A percentile compares a stretch with the other conserved stretches of the same genome.
phyloP scores from a whole-genome alignment of 228 moss, liverwort and hornwort genomes.

The Sphagnum magellanicum region DNA sequence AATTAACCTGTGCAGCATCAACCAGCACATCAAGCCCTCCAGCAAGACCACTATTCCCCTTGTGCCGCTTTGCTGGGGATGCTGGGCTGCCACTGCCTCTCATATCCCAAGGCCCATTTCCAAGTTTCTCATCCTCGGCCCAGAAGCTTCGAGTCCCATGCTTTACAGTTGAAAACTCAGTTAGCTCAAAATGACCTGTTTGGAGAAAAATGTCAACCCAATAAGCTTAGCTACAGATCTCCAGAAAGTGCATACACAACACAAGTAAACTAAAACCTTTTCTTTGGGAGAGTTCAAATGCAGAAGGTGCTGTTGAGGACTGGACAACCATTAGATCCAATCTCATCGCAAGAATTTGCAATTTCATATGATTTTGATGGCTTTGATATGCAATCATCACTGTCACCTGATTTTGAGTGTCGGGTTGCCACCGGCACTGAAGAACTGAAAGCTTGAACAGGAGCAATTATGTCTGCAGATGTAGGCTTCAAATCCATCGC shows the following conservation, averaged over 20 bases:
- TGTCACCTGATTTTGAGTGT: no score
- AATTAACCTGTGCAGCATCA: slow-evolving; percentile 70
- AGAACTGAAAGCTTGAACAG: slow-evolving; percentile 2
- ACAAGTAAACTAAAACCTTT: no score
- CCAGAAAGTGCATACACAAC: no score
- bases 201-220: background rate
- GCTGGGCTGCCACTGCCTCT: slow-evolving; percentile 22
- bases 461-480: slow-evolving; percentile 31
- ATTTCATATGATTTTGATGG: no score
- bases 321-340: background rate
- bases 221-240: background rate
- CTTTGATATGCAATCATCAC: no score
- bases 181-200: slow-evolving; percentile 37
- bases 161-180: slow-evolving; percentile 36
- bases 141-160: slow-evolving; percentile 27
- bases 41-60: slow-evolving; percentile 28
- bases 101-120: slow-evolving; percentile 11
- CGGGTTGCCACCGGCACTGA: background rate
- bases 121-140: slow-evolving; percentile 18
- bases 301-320: slow-evolving; percentile 18
- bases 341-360: no score
- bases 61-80: slow-evolving; percentile 26
- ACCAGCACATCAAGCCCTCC: slow-evolving; percentile 77
- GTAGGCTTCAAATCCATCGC: slow-evolving; percentile 35
- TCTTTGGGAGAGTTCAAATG: slow-evolving; percentile 15